Conservation (phyloP, 495 filamentous ascomycete genomes). For the Chaetomidium leptoderma region DNA sequence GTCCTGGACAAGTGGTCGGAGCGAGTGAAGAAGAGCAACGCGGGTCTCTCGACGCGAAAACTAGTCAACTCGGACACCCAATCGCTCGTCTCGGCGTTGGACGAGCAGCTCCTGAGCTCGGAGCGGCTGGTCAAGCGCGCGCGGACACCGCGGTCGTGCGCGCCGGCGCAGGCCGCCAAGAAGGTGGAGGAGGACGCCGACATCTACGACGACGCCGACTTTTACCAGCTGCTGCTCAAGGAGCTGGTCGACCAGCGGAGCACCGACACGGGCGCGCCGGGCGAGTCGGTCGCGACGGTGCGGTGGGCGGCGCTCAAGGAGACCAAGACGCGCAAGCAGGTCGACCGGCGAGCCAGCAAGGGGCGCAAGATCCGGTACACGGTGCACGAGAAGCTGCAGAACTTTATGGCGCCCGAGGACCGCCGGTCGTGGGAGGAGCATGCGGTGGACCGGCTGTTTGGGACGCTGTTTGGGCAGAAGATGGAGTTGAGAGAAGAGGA, state of each 20-base stretch:
- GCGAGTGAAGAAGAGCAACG: constrained; percentile 45
- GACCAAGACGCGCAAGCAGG: constrained; percentile 72
- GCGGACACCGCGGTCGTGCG: constrained; percentile 64
- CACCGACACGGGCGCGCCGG: constrained; percentile 49
- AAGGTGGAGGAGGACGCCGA: constrained; percentile 48
- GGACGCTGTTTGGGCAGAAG: constrained; percentile 78
- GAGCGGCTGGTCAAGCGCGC: constrained; percentile 65
- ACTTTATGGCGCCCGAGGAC: constrained; percentile 95
- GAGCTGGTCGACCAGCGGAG: constrained; percentile 86
- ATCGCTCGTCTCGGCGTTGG: constrained; percentile 66
- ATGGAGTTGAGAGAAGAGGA: constrained; percentile 66
- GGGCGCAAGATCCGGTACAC: constrained; percentile 88
- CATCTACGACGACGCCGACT: constrained; percentile 88
- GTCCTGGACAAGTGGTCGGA: constrained; percentile 65
- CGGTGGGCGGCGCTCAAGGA: constrained; percentile 67
- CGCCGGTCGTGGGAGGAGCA: constrained; percentile 67
- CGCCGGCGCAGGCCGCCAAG: constrained; percentile 57
- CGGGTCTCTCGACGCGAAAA: constrained; percentile 47
- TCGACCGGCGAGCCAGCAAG: constrained; percentile 94
- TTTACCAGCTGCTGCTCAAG: constrained; percentile 87
- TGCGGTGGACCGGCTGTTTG: constrained; percentile 83
- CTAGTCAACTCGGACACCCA: constrained; percentile 50
- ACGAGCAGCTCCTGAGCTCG: constrained; percentile 65
- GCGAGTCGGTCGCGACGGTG: constrained; percentile 42
- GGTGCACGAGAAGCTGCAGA: constrained; percentile 94